A percentile compares a stretch with the other conserved stretches of the same genome.
Conservation (phyloP, 2,329 filamentous ascomycete genomes). For the Colletotrichum australisinense region DNA sequence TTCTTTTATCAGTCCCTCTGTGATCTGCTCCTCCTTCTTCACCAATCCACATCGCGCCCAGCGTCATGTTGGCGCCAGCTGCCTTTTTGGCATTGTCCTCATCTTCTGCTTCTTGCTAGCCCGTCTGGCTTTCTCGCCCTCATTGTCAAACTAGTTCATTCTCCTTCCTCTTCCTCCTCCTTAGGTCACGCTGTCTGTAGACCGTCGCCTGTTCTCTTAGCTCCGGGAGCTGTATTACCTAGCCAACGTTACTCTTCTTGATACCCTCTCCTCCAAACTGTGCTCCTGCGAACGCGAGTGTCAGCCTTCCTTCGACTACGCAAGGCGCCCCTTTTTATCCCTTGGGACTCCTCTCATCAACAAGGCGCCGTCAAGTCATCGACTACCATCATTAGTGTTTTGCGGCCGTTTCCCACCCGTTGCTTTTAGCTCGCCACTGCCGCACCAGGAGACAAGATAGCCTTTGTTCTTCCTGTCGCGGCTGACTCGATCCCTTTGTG, state of each 20-base stretch:
- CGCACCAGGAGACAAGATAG: conserved; percentile 6
- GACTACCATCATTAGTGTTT: neutral
- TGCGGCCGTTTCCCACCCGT: conserved; percentile 5
- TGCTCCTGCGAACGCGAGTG: neutral
- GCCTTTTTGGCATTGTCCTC: conserved; percentile 7
- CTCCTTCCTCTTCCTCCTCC: neutral
- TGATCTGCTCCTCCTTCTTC: neutral
- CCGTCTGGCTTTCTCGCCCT: neutral
- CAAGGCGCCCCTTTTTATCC: neutral
- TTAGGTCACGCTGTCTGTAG: neutral
- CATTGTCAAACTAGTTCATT: neutral
- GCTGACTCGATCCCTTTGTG: conserved; percentile 15
- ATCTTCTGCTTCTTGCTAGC: neutral
- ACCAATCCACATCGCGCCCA: neutral
- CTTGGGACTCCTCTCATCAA: neutral
- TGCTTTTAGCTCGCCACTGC: neutral
- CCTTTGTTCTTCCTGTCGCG: conserved; percentile 11
- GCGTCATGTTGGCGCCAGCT: conserved; percentile 31
- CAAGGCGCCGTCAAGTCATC: neutral
- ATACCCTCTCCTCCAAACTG: neutral
- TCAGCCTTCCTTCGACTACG: neutral
- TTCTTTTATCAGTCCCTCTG: neutral
- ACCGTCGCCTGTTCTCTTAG: neutral
- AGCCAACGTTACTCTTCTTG: neutral
- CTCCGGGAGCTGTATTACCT: conserved; percentile 19